Conservation (phyloP, 2,329 filamentous ascomycete genomes). For the Hypomyces perniciosus region DNA sequence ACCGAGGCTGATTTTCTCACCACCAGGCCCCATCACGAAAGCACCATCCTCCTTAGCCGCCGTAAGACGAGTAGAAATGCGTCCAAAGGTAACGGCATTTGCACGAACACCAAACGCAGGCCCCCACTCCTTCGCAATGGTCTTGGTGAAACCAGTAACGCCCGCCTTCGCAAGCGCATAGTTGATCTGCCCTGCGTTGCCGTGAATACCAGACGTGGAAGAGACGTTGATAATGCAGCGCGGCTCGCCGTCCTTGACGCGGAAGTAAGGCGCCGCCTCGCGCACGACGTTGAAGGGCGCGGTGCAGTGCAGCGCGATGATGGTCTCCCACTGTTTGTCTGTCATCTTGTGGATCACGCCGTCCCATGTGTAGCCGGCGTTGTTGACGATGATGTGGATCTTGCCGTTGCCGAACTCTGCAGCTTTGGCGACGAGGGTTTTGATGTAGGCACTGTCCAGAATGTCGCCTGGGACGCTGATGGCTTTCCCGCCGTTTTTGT, state of each 20-base stretch:
- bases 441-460: conserved; percentile 63
- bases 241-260: conserved; percentile 74
- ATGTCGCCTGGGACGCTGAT: conserved; percentile 73
- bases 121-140: conserved; percentile 89
- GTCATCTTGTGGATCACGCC: conserved; percentile 89
- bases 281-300: conserved; percentile 80
- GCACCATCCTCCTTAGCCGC: conserved; percentile 79
- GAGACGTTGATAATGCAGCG: conserved; percentile 79
- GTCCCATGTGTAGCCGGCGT: conserved; percentile 90
- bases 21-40: conserved; percentile 69
- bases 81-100: conserved; percentile 80
- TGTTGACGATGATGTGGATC: conserved; percentile 88
- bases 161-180: conserved; percentile 83
- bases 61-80: conserved; percentile 74
- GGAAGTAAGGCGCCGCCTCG: conserved; percentile 77
- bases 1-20: conserved; percentile 67
- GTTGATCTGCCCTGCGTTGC: conserved; percentile 88
- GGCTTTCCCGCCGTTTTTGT: conserved; percentile 57
- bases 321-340: conserved; percentile 88
- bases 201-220: conserved; percentile 74
- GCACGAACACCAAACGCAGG: conserved; percentile 73
- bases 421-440: conserved; percentile 63
- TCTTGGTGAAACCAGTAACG: conserved; percentile 76
- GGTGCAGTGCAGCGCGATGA: conserved; percentile 75
- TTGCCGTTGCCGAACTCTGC: conserved; percentile 80